Conservation (phyloP, 225 moss, liverwort and hornwort genomes). For the Physcomitrellopsis africana region DNA sequence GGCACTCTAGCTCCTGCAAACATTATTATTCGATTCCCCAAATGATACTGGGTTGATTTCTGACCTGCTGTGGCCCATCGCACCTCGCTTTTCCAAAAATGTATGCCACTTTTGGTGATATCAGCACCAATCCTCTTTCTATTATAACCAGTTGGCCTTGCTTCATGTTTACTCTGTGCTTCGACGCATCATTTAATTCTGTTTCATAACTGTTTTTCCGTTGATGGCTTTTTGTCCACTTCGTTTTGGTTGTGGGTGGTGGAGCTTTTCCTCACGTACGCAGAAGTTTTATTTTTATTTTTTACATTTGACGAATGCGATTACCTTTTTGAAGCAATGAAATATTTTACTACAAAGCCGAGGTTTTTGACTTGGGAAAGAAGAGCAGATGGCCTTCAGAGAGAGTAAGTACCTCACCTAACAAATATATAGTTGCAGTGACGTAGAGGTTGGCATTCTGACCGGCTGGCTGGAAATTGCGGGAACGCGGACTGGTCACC, state of each 20-base stretch:
- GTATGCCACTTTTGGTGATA: background rate
- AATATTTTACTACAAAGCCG: too few species aligned
- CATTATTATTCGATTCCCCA: slow-evolving; percentile 11
- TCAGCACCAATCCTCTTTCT: background rate
- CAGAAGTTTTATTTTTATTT: background rate
- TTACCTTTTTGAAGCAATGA: too few species aligned
- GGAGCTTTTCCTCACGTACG: background rate
- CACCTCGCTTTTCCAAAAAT: slow-evolving; percentile 11
- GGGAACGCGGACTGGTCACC: slow-evolving; percentile 26
- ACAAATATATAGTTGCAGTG: background rate
- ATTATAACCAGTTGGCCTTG: too few species aligned
- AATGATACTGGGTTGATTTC: slow-evolving; percentile 26
- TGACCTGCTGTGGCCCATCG: background rate
- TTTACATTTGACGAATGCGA: too few species aligned
- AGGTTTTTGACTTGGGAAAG: too few species aligned
- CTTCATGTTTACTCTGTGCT: too few species aligned
- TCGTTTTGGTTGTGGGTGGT: background rate
- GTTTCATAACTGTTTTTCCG: too few species aligned
- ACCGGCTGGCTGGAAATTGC: background rate
- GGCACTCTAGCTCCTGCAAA: slow-evolving; percentile 3
- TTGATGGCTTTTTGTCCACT: too few species aligned
- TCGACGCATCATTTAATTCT: too few species aligned
- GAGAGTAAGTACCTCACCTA: background rate
- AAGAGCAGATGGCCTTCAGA: background rate
- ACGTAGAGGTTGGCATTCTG: background rate